Evolutionary conservation across 2,329 filamentous ascomycete genomes (phyloP).

Genomic region (Xylariaceae sp.): DNA sequence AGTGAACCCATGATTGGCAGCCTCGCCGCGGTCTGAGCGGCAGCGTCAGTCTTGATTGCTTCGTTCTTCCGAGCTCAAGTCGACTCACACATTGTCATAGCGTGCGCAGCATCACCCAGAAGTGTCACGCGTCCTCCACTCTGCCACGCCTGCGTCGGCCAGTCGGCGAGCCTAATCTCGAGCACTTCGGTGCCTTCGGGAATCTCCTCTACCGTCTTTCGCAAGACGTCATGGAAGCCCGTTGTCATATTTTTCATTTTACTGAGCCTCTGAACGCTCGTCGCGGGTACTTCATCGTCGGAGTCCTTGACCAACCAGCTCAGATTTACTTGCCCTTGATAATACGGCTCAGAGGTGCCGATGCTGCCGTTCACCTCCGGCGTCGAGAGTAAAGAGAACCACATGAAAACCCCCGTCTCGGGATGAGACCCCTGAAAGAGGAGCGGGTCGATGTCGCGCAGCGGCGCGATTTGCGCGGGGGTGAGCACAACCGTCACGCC

Average conservation of each 20-base stretch:
- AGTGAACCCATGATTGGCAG: constrained; percentile 4
- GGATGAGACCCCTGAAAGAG: constrained; percentile 8
- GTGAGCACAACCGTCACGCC: constrained; percentile 1
- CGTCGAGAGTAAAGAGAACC: constrained; percentile 5
- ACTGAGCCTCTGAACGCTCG: constrained; percentile 1
- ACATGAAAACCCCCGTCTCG: constrained; percentile 3
- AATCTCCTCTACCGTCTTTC: neutral
- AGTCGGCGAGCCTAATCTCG: constrained; percentile 7
- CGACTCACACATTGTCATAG: constrained; percentile 10
- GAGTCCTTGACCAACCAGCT: constrained; percentile 4
- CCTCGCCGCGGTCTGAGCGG: constrained; percentile 3
- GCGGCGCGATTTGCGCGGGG: constrained; percentile 1
- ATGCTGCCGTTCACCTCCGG: constrained; percentile 6
- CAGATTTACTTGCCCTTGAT: constrained; percentile 7
- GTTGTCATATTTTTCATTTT: constrained; percentile 4
- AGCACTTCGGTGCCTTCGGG: constrained; percentile 4
- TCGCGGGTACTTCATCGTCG: constrained; percentile 1
- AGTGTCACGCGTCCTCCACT: constrained; percentile 3
- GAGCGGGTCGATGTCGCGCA: constrained; percentile 7
- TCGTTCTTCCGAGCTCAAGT: too few species aligned
- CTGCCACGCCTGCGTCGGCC: constrained; percentile 7
- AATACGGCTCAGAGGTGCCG: neutral
- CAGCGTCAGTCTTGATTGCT: neutral
- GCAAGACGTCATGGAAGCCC: constrained; percentile 5
- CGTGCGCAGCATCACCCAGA: constrained; percentile 7